Evolutionary conservation across 306 rosid genomes (phyloP).

Genomic region (Castanea sativa): DNA sequence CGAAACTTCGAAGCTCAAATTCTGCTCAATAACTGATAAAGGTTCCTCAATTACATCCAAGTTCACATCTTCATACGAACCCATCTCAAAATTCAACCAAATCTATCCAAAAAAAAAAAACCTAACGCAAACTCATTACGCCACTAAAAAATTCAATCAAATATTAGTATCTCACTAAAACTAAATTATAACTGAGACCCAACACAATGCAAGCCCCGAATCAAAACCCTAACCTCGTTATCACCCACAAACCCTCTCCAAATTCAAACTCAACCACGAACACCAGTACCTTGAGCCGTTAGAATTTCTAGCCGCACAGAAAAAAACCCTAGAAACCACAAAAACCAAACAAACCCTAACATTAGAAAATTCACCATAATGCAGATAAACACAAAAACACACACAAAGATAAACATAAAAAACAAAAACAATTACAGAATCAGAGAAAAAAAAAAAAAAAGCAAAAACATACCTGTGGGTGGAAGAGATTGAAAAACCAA

Average conservation of each 20-base stretch:
- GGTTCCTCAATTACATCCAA: conserved; percentile 42
- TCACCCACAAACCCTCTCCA: conserved; percentile 3
- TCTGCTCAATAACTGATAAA: conserved; percentile 35
- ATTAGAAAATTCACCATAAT: conserved; percentile 38
- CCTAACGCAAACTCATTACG: conserved; percentile 34
- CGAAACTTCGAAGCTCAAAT: conserved; percentile 38
- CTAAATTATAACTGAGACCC: conserved; percentile 9
- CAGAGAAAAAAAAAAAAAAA: background rate
- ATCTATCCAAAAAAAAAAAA: conserved; percentile 10
- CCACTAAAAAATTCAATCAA: conserved; percentile 5
- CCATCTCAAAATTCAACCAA: conserved; percentile 49
- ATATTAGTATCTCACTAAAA: conserved; percentile 8
- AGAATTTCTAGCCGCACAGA: conserved; percentile 25
- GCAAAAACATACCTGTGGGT: conserved; percentile 31
- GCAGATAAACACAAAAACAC: conserved; percentile 23
- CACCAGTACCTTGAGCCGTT: conserved; percentile 22
- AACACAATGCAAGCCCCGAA: conserved; percentile 39
- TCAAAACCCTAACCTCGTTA: conserved; percentile 13
- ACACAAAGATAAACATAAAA: conserved; percentile 16
- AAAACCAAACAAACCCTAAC: conserved; percentile 28
- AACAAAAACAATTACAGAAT: background rate
- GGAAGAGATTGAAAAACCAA: conserved; percentile 22
- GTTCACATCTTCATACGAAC: conserved; percentile 63
- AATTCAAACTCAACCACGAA: conserved; percentile 20
- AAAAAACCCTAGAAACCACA: conserved; percentile 63